phyloP scores from a whole-genome alignment of 495 filamentous ascomycete genomes.

The Daldinia loculata region DNA sequence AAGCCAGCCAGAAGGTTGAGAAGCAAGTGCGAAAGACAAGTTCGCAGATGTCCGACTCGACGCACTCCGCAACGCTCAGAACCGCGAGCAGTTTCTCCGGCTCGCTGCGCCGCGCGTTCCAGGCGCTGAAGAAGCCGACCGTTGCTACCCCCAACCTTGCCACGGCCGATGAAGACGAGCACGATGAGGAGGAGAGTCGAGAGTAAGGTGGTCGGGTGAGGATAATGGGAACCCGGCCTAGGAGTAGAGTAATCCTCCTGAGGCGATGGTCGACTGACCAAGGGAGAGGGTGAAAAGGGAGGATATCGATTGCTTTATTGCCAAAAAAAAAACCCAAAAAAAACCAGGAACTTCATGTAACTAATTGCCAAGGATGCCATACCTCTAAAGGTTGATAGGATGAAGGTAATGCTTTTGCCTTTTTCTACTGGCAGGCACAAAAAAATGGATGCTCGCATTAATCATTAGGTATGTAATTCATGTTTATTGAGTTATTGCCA shows the following conservation, averaged over 20 bases:
- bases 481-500: not conserved
- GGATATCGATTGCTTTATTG: not conserved
- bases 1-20: constrained; percentile 1
- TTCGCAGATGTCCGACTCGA: not conserved
- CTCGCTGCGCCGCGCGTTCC: constrained; percentile 32
- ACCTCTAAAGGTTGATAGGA: not conserved
- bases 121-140: constrained; percentile 18
- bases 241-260: not conserved
- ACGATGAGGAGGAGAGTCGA: constrained; percentile 3
- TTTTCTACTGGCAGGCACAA: not conserved
- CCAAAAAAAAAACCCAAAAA: no score
- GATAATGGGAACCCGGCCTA: not conserved
- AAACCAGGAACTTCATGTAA: not conserved
- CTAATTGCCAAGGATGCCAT: not conserved
- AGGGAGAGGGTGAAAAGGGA: not conserved
- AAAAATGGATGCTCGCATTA: not conserved
- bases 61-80: not conserved
- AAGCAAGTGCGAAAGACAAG: not conserved
- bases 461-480: not conserved
- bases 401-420: not conserved
- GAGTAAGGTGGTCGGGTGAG: not conserved
- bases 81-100: constrained; percentile 17
- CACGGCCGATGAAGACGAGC: constrained; percentile 11
- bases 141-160: not conserved
- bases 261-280: not conserved